Conservation (phyloP, 1,284 basidiomycete genomes). For the Gomphus bonarii region DNA sequence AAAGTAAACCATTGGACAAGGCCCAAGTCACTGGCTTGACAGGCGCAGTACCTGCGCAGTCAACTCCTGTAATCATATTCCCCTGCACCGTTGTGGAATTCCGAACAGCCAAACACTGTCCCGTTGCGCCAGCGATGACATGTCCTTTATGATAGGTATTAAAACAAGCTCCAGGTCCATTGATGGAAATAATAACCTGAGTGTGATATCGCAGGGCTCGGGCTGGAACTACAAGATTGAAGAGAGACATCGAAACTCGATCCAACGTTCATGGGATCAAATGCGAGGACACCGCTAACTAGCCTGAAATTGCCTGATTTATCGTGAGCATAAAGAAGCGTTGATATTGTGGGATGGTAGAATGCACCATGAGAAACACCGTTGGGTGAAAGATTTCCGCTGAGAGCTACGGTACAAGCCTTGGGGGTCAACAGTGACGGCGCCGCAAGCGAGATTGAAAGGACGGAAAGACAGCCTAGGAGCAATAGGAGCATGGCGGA, state of each 20-base stretch:
- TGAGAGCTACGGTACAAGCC: background rate
- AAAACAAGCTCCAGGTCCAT: background rate
- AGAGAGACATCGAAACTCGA: background rate
- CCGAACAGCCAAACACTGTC: conserved; percentile 2
- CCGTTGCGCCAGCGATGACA: background rate
- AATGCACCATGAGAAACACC: background rate
- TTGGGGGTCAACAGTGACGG: background rate
- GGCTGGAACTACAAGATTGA: background rate
- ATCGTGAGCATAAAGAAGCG: background rate
- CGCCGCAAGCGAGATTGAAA: background rate
- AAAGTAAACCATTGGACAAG: conserved; percentile 1
- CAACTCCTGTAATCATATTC: background rate
- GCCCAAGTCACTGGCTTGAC: conserved; percentile 1
- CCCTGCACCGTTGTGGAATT: background rate
- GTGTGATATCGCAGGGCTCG: too few relatives aligned
- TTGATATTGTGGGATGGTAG: background rate
- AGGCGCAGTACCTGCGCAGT: background rate
- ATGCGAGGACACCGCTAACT: background rate
- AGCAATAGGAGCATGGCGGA: background rate
- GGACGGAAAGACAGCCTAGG: background rate
- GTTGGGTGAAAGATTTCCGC: conserved; percentile 2
- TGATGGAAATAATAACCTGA: background rate
- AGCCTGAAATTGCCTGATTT: conserved; percentile 7
- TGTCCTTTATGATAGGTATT: background rate
- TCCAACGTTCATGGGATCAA: conserved; percentile 3